Conservation (phyloP, 1,284 basidiomycete species). For the Coniferiporia weirii region DNA sequence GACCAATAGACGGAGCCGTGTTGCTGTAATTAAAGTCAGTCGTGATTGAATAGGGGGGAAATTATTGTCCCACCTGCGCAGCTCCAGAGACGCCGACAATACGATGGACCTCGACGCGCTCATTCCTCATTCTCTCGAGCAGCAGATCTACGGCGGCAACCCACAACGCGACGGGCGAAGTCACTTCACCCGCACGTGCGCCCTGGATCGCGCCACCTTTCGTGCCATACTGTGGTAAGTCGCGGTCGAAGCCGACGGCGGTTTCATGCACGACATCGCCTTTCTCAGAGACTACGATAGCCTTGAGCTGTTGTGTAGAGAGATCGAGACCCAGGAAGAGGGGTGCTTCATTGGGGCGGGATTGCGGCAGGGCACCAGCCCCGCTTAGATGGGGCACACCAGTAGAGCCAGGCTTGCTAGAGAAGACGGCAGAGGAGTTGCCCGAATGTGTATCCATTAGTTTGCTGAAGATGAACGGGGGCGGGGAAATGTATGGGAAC, state of each 20-base stretch:
- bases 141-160: slow-evolving; percentile 81
- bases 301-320: slow-evolving; percentile 86
- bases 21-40: slow-evolving; percentile 49
- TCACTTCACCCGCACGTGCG: slow-evolving; percentile 64
- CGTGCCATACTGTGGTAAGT: slow-evolving; percentile 71
- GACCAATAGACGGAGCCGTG: slow-evolving; percentile 91
- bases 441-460: no score
- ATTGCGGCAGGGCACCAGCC: no score
- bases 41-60: slow-evolving; percentile 3
- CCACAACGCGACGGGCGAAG: slow-evolving; percentile 81
- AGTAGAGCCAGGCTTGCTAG: no score
- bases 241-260: slow-evolving; percentile 76
- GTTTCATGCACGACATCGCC: slow-evolving; percentile 65
- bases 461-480: neutral
- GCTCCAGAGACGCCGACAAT: slow-evolving; percentile 70
- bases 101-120: slow-evolving; percentile 50
- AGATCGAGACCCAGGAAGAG: slow-evolving; percentile 85
- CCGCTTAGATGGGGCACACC: no score
- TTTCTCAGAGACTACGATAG: slow-evolving; percentile 58
- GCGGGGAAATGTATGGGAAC: no score
- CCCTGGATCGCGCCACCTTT: slow-evolving; percentile 68
- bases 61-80: slow-evolving; percentile 53
- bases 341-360: neutral
- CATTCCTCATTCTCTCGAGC: slow-evolving; percentile 60
- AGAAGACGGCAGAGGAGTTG: neutral